phyloP scores from a whole-genome alignment of 345 rosid genomes.

The Eutrema heterophyllum region DNA sequence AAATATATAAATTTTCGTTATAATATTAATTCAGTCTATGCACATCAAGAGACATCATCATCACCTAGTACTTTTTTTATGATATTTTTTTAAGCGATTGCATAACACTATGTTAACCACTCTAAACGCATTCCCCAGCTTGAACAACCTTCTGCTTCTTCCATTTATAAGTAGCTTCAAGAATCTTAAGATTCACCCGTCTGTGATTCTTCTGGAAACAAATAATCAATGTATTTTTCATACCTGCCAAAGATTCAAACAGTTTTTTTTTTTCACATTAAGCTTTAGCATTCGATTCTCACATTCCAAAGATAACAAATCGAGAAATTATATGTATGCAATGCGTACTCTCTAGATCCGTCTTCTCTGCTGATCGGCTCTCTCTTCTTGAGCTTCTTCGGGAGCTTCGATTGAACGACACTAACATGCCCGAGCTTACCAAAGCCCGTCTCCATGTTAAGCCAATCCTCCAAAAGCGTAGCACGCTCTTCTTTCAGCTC shows the following conservation, averaged over 20 bases:
- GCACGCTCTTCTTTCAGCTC: conserved; percentile 3
- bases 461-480: neutral
- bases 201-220: neutral
- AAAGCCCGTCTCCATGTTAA: neutral
- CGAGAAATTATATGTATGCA: neutral
- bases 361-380: no score
- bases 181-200: neutral
- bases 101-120: no score
- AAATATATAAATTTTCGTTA: no score
- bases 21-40: no score
- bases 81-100: no score
- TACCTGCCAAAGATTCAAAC: neutral
- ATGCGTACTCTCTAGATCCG: neutral
- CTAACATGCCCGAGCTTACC: no score
- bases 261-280: neutral
- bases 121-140: neutral
- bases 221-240: neutral
- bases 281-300: neutral
- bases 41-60: no score
- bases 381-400: no score
- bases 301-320: neutral
- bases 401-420: no score
- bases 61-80: no score
- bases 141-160: neutral
- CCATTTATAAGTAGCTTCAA: neutral